Percentiles rank a stretch among this genome's conserved stretches.
Evolutionary conservation across 257 asterid species (phyloP).

Genomic region (Handroanthus guayacan): DNA sequence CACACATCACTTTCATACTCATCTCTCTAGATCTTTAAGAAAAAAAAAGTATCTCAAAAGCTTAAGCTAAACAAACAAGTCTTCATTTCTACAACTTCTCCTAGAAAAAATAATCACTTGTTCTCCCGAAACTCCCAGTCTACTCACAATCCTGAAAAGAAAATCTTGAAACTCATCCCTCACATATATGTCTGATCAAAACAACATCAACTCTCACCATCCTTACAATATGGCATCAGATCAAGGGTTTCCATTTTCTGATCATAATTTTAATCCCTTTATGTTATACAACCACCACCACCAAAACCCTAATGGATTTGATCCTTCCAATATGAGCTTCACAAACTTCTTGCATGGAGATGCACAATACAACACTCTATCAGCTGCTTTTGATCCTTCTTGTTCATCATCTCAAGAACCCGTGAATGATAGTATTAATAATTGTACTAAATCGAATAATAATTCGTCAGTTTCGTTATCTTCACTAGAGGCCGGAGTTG

Average conservation of each 20-base stretch:
- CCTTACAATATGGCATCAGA: conserved; percentile 38
- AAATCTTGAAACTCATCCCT: not conserved
- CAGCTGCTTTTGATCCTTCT: conserved; percentile 51
- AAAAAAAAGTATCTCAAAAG: conserved; percentile 36
- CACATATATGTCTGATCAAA: conserved; percentile 52
- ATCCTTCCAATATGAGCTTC: conserved; percentile 49
- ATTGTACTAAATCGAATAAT: not conserved
- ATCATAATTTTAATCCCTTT: conserved; percentile 33
- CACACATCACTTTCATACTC: not conserved
- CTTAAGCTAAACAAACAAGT: conserved; percentile 15
- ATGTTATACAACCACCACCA: conserved; percentile 36
- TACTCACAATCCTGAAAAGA: conserved; percentile 24
- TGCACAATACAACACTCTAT: conserved; percentile 53
- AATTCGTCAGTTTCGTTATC: conserved; percentile 52
- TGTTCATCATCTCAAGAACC: conserved; percentile 36
- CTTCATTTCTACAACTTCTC: conserved; percentile 19
- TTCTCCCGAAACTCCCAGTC: conserved; percentile 20
- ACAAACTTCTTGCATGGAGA: conserved; percentile 53
- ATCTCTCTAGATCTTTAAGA: not conserved
- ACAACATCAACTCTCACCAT: not conserved
- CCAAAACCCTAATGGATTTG: conserved; percentile 43
- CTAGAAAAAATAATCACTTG: not conserved
- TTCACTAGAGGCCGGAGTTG: conserved; percentile 59
- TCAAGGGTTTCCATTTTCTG: conserved; percentile 50
- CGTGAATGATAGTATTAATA: not conserved